Evolutionary conservation across 257 asterid genomes (phyloP), one percentile per base, ranked within the genome.

Genomic region (Scutellaria galericulata): DNA sequence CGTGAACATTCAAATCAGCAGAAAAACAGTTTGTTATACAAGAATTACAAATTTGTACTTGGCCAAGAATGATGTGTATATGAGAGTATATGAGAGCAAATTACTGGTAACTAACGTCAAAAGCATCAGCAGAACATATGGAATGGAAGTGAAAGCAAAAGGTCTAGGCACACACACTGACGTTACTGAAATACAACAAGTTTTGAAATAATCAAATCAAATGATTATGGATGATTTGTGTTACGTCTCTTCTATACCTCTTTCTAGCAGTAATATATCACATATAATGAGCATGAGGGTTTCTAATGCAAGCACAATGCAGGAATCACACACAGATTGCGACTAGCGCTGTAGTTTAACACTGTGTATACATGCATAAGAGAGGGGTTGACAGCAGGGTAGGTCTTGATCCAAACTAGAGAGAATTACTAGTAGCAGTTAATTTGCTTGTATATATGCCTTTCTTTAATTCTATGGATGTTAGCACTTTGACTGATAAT

Each of bases 1-100:
- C 5, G 10, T 47, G 50, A 64, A 1, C 68, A 40, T 13, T 24
- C 14, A 56, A 72, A 70, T 20, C 71, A 81, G 62, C 4, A 58
- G 62, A 44, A 9, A 13, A 45, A 45, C 27, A 22, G 41, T 51
- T 18, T 42, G 40, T 46, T 47, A 64, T 7, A 20, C 24, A 73
- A 40, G 20, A 66, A 7, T 24, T 14, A 6, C 5, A 44, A 22
- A 69, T 20, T 56, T 10, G 52, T 56, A 59, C 7, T 48, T 46
- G 4, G 9, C 14, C 42, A 64, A 53, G 53, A 61, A 59, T 56
- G 46, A 48, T 18, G 51, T 24, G 40, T 5, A 31, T 18, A 20
- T 2, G 37, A 22, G 63, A 53, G 40, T 5, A 31, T 18, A 20
- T 2, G 37, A 22, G 63, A 53, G 70, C 39, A 54, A 13, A 56